Percentiles rank a stretch among this genome's conserved stretches.
These are phyloP conservation scores for Wickerhamiella azymoides DNA, from an alignment of 805 yeast species.

Conservation along the genomic window DNA sequence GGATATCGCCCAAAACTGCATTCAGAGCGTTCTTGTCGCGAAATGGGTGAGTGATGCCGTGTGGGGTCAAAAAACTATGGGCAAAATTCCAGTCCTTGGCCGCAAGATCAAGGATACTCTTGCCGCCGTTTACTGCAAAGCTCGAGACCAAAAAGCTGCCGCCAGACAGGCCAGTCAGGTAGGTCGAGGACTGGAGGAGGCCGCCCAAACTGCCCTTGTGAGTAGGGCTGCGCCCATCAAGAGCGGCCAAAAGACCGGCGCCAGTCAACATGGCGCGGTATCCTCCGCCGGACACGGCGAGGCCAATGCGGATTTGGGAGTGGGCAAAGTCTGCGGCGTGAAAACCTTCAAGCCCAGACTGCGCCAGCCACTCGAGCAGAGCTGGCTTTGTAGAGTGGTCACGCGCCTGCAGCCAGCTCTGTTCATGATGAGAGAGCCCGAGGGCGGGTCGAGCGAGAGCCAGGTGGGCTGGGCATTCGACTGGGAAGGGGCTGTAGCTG, in stretches of 20 bases:
- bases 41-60: background rate
- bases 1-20: background rate
- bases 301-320: background rate
- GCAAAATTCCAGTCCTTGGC: background rate
- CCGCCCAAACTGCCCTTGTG: slow-evolving; percentile 28
- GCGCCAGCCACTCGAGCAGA: background rate
- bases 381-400: background rate
- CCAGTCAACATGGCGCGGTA: slow-evolving; percentile 8
- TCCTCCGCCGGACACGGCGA: slow-evolving; percentile 8
- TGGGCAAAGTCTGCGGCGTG: background rate
- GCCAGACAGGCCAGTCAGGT: slow-evolving; percentile 53
- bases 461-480: background rate
- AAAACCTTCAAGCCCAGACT: background rate
- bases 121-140: slow-evolving; percentile 20
- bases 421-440: background rate
- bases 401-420: background rate
- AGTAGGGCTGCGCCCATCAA: background rate
- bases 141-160: slow-evolving; percentile 55
- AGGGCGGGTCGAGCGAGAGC: background rate
- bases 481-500: background rate
- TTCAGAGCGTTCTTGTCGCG: background rate
- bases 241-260: slow-evolving; percentile 6
- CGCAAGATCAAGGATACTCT: background rate
- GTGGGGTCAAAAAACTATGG: background rate
- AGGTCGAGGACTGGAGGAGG: slow-evolving; percentile 36